Evolutionary conservation across 2,329 filamentous ascomycete species (phyloP).

Genomic region (Onygena corvina): DNA sequence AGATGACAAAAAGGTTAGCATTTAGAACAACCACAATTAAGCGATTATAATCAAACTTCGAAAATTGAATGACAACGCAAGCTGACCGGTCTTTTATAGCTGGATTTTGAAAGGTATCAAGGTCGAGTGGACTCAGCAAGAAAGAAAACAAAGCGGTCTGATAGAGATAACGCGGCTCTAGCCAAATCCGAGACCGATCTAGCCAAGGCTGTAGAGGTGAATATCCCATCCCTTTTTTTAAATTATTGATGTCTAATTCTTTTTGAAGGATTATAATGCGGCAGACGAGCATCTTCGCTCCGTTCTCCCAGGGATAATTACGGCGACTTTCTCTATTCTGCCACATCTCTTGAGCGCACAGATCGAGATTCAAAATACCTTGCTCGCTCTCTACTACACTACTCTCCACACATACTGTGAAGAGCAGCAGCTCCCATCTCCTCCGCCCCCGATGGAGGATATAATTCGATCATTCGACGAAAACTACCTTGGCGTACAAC

Average conservation of each 20-base stretch:
- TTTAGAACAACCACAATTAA: background rate
- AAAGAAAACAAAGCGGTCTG: slow-evolving; percentile 56
- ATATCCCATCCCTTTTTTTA: slow-evolving; percentile 13
- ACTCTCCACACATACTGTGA: slow-evolving; percentile 61
- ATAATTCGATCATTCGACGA: slow-evolving; percentile 56
- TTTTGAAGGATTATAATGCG: slow-evolving; percentile 53
- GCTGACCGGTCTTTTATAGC: slow-evolving; percentile 25
- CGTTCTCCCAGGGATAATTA: slow-evolving; percentile 58
- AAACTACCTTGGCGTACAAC: slow-evolving; percentile 51
- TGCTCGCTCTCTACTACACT: slow-evolving; percentile 69
- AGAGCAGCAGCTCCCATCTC: slow-evolving; percentile 56
- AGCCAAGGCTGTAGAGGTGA: slow-evolving; percentile 51
- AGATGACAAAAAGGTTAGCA: slow-evolving; percentile 57
- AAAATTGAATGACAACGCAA: background rate
- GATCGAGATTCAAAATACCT: slow-evolving; percentile 62
- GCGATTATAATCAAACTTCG: background rate
- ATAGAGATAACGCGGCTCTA: slow-evolving; percentile 60
- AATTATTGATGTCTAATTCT: background rate
- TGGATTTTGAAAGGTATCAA: slow-evolving; percentile 70
- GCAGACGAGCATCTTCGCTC: slow-evolving; percentile 63
- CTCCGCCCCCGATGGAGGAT: slow-evolving; percentile 59
- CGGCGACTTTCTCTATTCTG: slow-evolving; percentile 59
- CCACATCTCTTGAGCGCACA: slow-evolving; percentile 58
- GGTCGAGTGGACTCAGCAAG: slow-evolving; percentile 56
- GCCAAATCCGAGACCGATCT: slow-evolving; percentile 62